Percentiles rank a stretch among this genome's conserved stretches.
phyloP scores from a whole-genome alignment of 1,284 basidiomycete species.

The Erythrobasidium hasegawianum region DNA sequence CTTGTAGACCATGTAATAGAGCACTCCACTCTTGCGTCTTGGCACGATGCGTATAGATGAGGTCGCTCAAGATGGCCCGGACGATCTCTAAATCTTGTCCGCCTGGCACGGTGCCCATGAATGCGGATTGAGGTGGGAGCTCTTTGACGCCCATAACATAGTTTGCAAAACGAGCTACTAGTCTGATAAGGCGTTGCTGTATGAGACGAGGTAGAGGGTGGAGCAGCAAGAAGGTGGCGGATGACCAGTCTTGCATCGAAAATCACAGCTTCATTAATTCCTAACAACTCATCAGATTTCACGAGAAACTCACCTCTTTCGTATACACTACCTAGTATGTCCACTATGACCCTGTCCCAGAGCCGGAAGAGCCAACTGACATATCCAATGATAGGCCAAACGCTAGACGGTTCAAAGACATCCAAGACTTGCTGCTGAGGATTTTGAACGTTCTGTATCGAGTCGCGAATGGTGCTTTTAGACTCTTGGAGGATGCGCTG shows the following conservation, averaged over 20 bases:
- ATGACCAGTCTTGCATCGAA: slow-evolving; percentile 16
- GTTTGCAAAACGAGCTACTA: slow-evolving; percentile 26
- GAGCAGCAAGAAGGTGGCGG: slow-evolving; percentile 17
- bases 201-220: slow-evolving; percentile 24
- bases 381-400: slow-evolving; percentile 32
- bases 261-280: too few species aligned
- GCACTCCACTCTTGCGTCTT: slow-evolving; percentile 33
- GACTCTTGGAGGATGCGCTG: slow-evolving; percentile 24
- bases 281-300: too few species aligned
- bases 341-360: slow-evolving; percentile 16
- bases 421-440: slow-evolving; percentile 25
- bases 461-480: slow-evolving; percentile 8
- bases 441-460: neutral
- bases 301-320: neutral
- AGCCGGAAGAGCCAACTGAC: slow-evolving; percentile 24
- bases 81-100: slow-evolving; percentile 13
- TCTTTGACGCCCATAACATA: slow-evolving; percentile 23
- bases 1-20: slow-evolving; percentile 12
- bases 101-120: neutral
- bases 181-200: slow-evolving; percentile 26
- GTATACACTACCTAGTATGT: neutral
- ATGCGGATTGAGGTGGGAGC: neutral
- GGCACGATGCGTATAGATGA: slow-evolving; percentile 16
- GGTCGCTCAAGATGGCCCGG: slow-evolving; percentile 13
- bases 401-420: slow-evolving; percentile 9